Evolutionary conservation across 2,329 filamentous ascomycete species (phyloP).

Genomic region (Diaporthe citrichinensis): DNA sequence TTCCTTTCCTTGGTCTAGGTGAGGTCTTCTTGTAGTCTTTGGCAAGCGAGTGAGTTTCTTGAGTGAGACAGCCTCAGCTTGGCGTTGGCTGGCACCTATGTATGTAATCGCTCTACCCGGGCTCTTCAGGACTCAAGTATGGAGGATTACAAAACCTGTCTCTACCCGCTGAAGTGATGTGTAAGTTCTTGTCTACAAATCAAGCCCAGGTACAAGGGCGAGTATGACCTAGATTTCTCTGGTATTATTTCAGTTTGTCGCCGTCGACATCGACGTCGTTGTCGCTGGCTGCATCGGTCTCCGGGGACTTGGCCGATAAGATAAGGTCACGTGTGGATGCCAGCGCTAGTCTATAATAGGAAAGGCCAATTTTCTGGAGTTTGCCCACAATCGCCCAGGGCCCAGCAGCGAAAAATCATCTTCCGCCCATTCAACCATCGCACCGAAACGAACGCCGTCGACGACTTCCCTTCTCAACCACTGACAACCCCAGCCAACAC

Average conservation of each 20-base stretch:
- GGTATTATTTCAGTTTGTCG: not conserved
- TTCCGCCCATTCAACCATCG: conserved; percentile 28
- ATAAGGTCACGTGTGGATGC: conserved; percentile 38
- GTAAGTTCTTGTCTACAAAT: not conserved
- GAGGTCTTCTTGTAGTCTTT: no score
- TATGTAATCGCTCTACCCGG: not conserved
- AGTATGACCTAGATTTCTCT: not conserved
- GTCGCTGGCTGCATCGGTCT: not conserved
- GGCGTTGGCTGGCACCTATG: not conserved
- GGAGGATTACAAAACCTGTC: not conserved
- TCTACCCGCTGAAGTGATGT: not conserved
- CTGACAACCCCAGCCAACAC: conserved; percentile 39
- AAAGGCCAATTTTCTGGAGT: not conserved
- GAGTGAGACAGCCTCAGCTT: not conserved
- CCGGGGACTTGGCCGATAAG: not conserved
- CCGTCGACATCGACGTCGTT: conserved; percentile 5
- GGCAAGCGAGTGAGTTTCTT: not conserved
- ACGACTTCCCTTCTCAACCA: conserved; percentile 35
- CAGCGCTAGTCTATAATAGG: not conserved
- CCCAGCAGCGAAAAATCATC: conserved; percentile 39
- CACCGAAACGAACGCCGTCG: conserved; percentile 26
- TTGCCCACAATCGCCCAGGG: conserved; percentile 38
- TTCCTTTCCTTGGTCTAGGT: conserved; percentile 13
- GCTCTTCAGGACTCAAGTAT: not conserved
- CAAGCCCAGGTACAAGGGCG: not conserved